Evolutionary conservation across 2,329 filamentous ascomycete species (phyloP), one percentile per base, ranked within the genome.

Genomic region (Orbilia ellipsospora): DNA sequence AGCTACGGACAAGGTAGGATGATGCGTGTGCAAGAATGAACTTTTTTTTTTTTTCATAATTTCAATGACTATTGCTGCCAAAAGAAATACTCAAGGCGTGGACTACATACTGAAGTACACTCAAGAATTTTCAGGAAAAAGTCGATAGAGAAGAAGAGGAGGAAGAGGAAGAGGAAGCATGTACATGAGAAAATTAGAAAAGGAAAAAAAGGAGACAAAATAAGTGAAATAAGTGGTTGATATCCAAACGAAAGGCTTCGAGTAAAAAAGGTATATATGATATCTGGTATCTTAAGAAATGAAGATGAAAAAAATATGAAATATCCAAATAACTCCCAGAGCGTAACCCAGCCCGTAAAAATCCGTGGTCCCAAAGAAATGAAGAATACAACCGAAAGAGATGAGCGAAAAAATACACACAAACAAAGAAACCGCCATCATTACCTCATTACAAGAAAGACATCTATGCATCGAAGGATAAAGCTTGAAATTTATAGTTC

Each of bases 401-500:
- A n/a, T 3, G 16, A 62, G 18, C 20, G 40, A 59, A 59, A 13
- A 40, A 52, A 52, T 20, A 42, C 4, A 23, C 23, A 23, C 23
- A 51, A 16, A 26, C 12, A 36, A n/a, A 51, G 15, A 59, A 36
- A 13, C 55, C n/a, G 16, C 20, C n/a, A 55, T 61, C 65, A 31
- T 69, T 62, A 69, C 12, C 50, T 68, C 64, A 60, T 68, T 61
- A 69, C 10, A 52, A 52, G 4, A 45, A 16, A 40, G 15, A 8
- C 65, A 3, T 15, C 6, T 4, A 59, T 26, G 15, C 55, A 26
- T 45, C 55, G 7, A 15, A 51, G 13, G 18, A 28, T 28, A 55
- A 10, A 63, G 50, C 54, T 23, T 40, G 15, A n/a, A n/a, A 12
- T 10, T 61, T 62, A 75, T 59, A 69, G n/a, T 12, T 75, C 64